Percentiles rank a stretch among this genome's conserved stretches.
phyloP scores from a whole-genome alignment of 345 rosid species.

The Hypericum androsaemum region DNA sequence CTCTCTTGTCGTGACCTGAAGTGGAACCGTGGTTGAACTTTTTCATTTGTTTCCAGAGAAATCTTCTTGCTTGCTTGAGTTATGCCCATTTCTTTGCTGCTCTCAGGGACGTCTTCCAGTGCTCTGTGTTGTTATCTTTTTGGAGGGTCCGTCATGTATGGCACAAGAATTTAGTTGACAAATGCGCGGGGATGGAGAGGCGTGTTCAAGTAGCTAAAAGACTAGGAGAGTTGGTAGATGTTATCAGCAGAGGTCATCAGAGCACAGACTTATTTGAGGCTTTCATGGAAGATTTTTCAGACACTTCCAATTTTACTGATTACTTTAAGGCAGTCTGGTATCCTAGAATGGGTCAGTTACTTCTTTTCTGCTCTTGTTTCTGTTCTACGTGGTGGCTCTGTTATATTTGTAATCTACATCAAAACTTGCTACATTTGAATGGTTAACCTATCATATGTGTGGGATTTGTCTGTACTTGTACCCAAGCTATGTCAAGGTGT shows the following conservation, averaged over 20 bases:
- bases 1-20: neutral
- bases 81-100: slow-evolving; percentile 13
- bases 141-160: slow-evolving; percentile 86
- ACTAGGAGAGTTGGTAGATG: slow-evolving; percentile 57
- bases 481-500: too few relatives aligned
- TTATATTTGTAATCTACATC: neutral
- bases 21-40: neutral
- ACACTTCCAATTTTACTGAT: slow-evolving; percentile 51
- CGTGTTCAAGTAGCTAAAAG: slow-evolving; percentile 47
- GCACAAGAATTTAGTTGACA: slow-evolving; percentile 81
- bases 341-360: slow-evolving; percentile 58
- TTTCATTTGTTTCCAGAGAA: neutral
- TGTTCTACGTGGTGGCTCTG: neutral
- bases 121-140: slow-evolving; percentile 66
- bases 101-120: slow-evolving; percentile 88
- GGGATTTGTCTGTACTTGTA: too few relatives aligned
- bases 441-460: too few relatives aligned
- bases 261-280: slow-evolving; percentile 35
- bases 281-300: slow-evolving; percentile 57
- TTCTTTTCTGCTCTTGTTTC: neutral
- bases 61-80: neutral
- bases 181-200: slow-evolving; percentile 52
- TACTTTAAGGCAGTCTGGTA: slow-evolving; percentile 82
- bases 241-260: slow-evolving; percentile 53
- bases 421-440: neutral